These are phyloP conservation scores for Ogataea paraovalis DNA, from an alignment of 805 yeast genomes.

Conservation along the genomic window DNA sequence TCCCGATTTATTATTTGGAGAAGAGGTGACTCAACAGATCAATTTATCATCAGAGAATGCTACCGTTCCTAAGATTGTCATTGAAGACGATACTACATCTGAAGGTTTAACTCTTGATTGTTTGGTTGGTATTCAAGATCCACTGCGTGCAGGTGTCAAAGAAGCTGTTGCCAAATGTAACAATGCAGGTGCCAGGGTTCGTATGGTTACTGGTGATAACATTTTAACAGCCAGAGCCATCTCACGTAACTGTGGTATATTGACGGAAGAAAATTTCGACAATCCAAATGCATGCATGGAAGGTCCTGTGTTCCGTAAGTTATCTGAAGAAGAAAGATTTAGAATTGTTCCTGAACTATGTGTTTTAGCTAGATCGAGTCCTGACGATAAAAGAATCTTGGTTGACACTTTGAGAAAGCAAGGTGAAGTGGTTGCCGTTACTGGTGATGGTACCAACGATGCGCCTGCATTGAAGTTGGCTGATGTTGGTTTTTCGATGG, in stretches of 20 bases:
- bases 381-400: constrained; percentile 87
- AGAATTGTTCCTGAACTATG: constrained; percentile 66
- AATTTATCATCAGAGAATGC: background rate
- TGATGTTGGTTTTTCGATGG: constrained; percentile 98
- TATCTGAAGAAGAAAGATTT: constrained; percentile 52
- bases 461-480: constrained; percentile 97
- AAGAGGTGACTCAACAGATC: constrained; percentile 14
- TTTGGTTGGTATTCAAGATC: constrained; percentile 92
- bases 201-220: constrained; percentile 99
- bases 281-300: constrained; percentile 73
- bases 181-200: constrained; percentile 87
- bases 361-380: constrained; percentile 91
- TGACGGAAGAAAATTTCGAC: constrained; percentile 45
- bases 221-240: constrained; percentile 88
- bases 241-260: constrained; percentile 80
- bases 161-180: constrained; percentile 84
- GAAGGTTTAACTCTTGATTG: constrained; percentile 56
- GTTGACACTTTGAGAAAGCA: constrained; percentile 74
- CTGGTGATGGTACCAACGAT: constrained; percentile 99
- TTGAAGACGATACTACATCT: constrained; percentile 11
- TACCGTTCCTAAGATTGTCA: constrained; percentile 27
- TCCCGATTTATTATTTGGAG: constrained; percentile 38
- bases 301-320: constrained; percentile 82
- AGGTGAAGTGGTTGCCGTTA: constrained; percentile 96
- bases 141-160: constrained; percentile 85